These are phyloP conservation scores for Tagetes erecta DNA, from an alignment of 129 eudicot species.

Conservation along the genomic window DNA sequence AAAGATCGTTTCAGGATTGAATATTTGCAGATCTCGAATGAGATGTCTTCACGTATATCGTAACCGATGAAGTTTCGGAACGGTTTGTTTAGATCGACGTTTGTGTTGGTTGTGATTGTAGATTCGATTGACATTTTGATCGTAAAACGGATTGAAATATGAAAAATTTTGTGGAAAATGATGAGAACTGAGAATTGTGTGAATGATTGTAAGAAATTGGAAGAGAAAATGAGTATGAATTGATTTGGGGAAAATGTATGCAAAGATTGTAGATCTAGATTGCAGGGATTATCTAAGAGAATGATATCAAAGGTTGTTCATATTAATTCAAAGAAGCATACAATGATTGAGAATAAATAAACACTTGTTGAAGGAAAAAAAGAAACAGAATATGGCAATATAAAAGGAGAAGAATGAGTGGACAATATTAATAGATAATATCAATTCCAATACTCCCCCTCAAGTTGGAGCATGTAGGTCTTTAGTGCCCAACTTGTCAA, in stretches of 20 bases:
- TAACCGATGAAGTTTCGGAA: slow-evolving; percentile 77
- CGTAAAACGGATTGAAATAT: background rate
- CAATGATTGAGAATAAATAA: too few species aligned
- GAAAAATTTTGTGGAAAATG: background rate
- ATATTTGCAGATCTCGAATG: slow-evolving; percentile 69
- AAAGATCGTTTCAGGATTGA: slow-evolving; percentile 68
- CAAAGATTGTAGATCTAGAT: slow-evolving; percentile 26
- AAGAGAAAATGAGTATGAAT: background rate
- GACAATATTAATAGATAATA: too few species aligned
- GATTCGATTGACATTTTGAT: slow-evolving; percentile 29
- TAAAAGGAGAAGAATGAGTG: too few species aligned
- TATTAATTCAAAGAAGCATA: too few species aligned
- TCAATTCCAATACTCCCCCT: background rate
- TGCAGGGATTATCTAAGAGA: background rate
- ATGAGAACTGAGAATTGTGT: background rate
- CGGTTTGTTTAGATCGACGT: slow-evolving; percentile 28
- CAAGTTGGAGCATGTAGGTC: background rate
- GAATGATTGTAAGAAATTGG: background rate
- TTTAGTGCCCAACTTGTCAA: background rate
- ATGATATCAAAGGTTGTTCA: too few species aligned
- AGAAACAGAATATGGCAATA: too few species aligned
- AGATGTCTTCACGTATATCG: slow-evolving; percentile 73
- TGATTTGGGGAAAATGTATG: slow-evolving; percentile 7
- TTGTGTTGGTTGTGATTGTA: background rate
- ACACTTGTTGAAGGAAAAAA: too few species aligned